Conservation (phyloP, 169 alveolate genomes). For the Eimeria acervulina region DNA sequence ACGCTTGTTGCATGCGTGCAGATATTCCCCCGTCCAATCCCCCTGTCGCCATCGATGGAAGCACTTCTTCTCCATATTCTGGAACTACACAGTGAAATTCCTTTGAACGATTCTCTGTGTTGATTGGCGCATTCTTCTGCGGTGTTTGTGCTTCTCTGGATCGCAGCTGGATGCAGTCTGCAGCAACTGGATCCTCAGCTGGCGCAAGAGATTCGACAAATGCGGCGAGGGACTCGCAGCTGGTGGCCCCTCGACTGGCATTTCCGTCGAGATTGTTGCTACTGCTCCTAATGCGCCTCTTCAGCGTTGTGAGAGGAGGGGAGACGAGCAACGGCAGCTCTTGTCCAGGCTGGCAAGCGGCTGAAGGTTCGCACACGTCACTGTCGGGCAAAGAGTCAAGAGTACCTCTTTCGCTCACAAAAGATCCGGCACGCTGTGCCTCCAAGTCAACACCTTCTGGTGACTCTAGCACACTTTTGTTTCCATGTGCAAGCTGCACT, state of each 20-base stretch:
- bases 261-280: no score
- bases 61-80: neutral
- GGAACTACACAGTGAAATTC: neutral
- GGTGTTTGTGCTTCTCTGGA: neutral
- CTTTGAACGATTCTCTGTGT: neutral
- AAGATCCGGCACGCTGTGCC: conserved; percentile 15
- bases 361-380: conserved; percentile 54
- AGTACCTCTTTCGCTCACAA: conserved; percentile 44
- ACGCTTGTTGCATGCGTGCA: conserved; percentile 41
- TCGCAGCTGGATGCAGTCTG: neutral
- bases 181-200: neutral
- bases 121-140: neutral
- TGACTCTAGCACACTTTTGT: neutral
- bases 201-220: neutral
- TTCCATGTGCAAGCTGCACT: neutral
- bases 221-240: conserved; percentile 56
- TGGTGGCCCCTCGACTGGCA: conserved; percentile 34
- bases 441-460: conserved; percentile 30
- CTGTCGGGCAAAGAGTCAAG: conserved; percentile 61
- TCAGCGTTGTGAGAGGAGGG: conserved; percentile 6
- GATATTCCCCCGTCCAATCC: conserved; percentile 7
- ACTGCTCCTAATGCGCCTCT: conserved; percentile 33
- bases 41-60: conserved; percentile 37
- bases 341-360: neutral
- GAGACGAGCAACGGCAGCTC: neutral